Base-by-base conservation (phyloP, 345 rosid species). In the Eucalyptus regnans region DNA sequence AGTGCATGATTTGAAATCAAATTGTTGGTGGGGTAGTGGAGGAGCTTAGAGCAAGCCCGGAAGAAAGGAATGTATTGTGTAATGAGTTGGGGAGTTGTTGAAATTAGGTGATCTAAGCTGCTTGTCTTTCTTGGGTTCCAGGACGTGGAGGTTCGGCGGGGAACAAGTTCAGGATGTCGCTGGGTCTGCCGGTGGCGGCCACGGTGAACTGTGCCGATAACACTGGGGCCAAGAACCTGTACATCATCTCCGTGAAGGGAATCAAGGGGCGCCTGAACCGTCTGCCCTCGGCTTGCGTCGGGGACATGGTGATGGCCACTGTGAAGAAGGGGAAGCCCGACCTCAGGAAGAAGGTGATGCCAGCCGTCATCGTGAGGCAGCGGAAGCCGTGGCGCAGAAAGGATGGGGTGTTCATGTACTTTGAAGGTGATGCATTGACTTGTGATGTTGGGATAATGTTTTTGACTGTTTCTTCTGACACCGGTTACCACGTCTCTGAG, bases 251-350 rank as follows among this genome's bases (percentile, higher is more conserved):
- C 1, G 99, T 97, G 87, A 97, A 97, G 88, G 99, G 98, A n/a
- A 96, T 97, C 93, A 96, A 96, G 90, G 99, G 99, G 41, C 96
- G 98, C 9, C 94, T 97, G 64, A 97, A 97, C 93, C 91, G 99
- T 8, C 90, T 97, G 62, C 99, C 99, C 13, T 96, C 98, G 0
- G 99, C 99, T 80, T 96, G 99, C 86, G 98, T 96, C 3, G 99
- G 99, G 1, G 99, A 97, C 92, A 97, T 96, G 99, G 99, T 96
- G 41, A 96, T 96, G 99, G 99, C 99, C 62, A 97, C 99, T 2
- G 99, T 97, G 31, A 97, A 97, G 93, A 97, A 97, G 87, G 99
- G 99, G 33, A 97, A 97, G 90, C 99, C 99, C 0, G 99, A 97
- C 91, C 97, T 97, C 46, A 91, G 99, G 88, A 96, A 97, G 92